Conservation (phyloP, 495 filamentous ascomycete genomes). For the Thozetella sp. region DNA sequence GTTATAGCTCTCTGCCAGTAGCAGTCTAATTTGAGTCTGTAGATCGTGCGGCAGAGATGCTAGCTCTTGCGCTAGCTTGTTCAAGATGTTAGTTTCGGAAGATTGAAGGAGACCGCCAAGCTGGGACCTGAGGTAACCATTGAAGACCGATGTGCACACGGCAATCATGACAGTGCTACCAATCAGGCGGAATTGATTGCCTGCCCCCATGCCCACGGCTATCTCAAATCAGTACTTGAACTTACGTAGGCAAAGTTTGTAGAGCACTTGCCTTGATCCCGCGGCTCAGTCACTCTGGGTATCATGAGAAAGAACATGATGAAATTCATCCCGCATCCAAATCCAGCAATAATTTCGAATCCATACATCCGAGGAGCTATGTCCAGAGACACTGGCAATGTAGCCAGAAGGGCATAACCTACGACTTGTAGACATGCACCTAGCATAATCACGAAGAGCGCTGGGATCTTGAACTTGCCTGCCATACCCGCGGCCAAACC, state of each 20-base stretch:
- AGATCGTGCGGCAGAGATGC: constrained; percentile 3
- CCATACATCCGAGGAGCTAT: constrained; percentile 27
- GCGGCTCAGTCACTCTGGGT: neutral
- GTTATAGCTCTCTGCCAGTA: constrained; percentile 15
- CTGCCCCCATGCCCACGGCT: constrained; percentile 16
- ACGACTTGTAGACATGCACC: constrained; percentile 11
- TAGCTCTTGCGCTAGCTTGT: neutral
- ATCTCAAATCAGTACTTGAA: too few species aligned
- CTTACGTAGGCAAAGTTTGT: too few species aligned
- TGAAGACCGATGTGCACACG: constrained; percentile 18
- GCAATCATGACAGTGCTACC: constrained; percentile 14
- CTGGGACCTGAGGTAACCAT: constrained; percentile 8
- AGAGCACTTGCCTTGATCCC: too few species aligned
- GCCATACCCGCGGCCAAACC: constrained; percentile 25
- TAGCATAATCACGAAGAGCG: constrained; percentile 5
- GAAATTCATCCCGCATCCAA: constrained; percentile 27
- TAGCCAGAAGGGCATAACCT: constrained; percentile 12
- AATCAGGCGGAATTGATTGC: constrained; percentile 14
- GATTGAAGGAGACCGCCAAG: too few species aligned
- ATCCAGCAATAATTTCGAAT: constrained; percentile 27
- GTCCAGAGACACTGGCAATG: neutral
- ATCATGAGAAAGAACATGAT: constrained; percentile 12
- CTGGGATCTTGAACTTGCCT: constrained; percentile 15
- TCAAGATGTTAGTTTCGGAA: too few species aligned
- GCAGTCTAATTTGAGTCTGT: neutral